phyloP scores from a whole-genome alignment of 169 alveolate genomes.

The Eimeria brunetti region DNA sequence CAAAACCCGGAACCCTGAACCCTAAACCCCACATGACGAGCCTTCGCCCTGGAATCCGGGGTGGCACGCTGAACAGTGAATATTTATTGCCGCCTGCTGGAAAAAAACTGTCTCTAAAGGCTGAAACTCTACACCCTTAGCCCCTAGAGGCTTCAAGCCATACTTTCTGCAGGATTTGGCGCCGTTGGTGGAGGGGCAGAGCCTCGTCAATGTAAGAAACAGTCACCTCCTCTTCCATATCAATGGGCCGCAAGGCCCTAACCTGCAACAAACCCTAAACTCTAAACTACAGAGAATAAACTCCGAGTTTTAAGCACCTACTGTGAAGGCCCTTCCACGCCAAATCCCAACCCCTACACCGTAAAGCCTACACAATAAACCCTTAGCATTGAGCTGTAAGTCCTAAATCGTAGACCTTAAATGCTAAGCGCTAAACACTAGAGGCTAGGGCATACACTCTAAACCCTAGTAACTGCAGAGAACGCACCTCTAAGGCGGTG shows the following conservation, averaged over 20 bases:
- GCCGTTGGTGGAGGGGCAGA: conserved; percentile 80
- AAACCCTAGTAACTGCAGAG: not conserved
- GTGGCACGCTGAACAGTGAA: not conserved
- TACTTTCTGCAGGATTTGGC: conserved; percentile 72
- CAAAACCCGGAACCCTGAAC: not conserved
- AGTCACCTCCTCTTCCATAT: conserved; percentile 79
- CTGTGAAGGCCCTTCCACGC: not conserved
- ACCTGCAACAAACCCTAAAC: conserved; percentile 67
- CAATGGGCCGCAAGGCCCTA: conserved; percentile 81
- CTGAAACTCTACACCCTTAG: not conserved
- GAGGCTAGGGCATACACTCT: not conserved
- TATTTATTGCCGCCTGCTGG: not conserved
- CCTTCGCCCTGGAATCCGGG: not conserved
- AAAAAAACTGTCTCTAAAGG: not conserved
- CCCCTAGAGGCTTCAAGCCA: not conserved
- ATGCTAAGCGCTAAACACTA: not conserved
- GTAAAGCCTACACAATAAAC: not conserved
- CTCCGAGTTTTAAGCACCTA: not conserved
- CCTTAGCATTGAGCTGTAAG: too few species aligned
- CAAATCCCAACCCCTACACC: not conserved
- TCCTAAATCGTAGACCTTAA: not conserved
- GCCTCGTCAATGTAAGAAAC: conserved; percentile 85
- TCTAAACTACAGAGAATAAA: not conserved
- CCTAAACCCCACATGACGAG: conserved; percentile 1
- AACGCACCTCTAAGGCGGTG: not conserved